Percentiles rank a stretch among this genome's conserved stretches.
phyloP scores from a whole-genome alignment of 257 asterid species.

The Osmanthus fragrans region DNA sequence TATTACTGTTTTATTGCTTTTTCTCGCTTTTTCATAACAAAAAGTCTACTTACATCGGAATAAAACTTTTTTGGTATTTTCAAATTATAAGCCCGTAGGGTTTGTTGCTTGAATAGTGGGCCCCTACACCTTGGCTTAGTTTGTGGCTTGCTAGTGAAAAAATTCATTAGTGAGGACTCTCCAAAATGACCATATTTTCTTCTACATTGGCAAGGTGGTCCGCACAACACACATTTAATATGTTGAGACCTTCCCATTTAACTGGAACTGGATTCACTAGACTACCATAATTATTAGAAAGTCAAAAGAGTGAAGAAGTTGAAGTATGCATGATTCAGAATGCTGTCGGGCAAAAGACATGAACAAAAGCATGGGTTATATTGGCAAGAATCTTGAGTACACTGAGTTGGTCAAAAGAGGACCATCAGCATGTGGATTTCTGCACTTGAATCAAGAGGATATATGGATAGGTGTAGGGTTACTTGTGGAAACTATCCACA shows the following conservation, averaged over 20 bases:
- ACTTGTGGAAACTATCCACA: background rate
- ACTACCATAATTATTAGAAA: background rate
- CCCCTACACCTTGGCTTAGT: too few species aligned
- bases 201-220: too few species aligned
- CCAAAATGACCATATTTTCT: too few species aligned
- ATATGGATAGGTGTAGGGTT: background rate
- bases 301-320: slow-evolving; percentile 12
- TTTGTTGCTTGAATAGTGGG: too few species aligned
- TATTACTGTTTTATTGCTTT: too few species aligned
- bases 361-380: slow-evolving; percentile 33
- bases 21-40: too few species aligned
- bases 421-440: slow-evolving; percentile 44
- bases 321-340: background rate
- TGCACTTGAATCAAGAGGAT: slow-evolving; percentile 35
- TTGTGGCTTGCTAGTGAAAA: too few species aligned
- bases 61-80: too few species aligned
- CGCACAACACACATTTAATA: too few species aligned
- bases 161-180: too few species aligned
- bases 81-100: too few species aligned
- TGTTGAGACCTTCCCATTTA: slow-evolving; percentile 22
- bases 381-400: slow-evolving; percentile 36
- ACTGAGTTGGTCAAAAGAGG: slow-evolving; percentile 52
- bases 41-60: too few species aligned
- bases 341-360: slow-evolving; percentile 34
- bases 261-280: slow-evolving; percentile 12